Base-by-base conservation (phyloP, 768 basidiomycete species). In the Omphalotus guepiniiformis region DNA sequence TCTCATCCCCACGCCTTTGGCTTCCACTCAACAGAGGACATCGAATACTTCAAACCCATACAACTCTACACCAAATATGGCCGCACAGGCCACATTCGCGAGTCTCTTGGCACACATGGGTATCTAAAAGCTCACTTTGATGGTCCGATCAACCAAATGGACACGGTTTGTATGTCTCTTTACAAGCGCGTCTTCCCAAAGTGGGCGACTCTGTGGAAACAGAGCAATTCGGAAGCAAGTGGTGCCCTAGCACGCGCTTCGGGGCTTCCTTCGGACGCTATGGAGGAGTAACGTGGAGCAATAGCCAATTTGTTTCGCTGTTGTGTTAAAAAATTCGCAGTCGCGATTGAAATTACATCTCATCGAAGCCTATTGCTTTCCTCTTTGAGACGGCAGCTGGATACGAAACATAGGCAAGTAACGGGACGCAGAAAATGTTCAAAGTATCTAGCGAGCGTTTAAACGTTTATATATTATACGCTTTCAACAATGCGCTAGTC, bases 51-150 rank as follows among this genome's bases (percentile, higher is more conserved):
- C 75, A 88, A 91, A 63, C 93, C 93, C 1, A 83, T 98, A 50
- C 91, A 95, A 60, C 72, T 97, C 48, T 78, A 92, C 63, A 98
- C 93, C 3, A 99, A 97, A 67, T 78, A 85, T 51, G 94, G 95
- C 8, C 78, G 91, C 18, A 76, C 75, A 21, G 96, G 95, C 2
- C 93, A 99, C 65, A 89, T 94, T 55, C 76, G 75, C 39, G 94
- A 93, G 66, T 86, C 91, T 7, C 82, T 99, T 15, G 95, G 95
- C 39, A 98, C 93, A 25, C 95, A 99, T 60, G 96, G 95, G 25
- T 93, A 97, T 68, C 92, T 93, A 78, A 98, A 98, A 72, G 94
- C 93, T 15, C 80, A 90, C 63, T 93, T 93, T 66, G 93, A 96
- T 60, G 91, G 89, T 12, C 90, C 88, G 18, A 83, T 97, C 56